phyloP scores from a whole-genome alignment of 192 early-diverging fungal species.

The Coemansia sp. region DNA sequence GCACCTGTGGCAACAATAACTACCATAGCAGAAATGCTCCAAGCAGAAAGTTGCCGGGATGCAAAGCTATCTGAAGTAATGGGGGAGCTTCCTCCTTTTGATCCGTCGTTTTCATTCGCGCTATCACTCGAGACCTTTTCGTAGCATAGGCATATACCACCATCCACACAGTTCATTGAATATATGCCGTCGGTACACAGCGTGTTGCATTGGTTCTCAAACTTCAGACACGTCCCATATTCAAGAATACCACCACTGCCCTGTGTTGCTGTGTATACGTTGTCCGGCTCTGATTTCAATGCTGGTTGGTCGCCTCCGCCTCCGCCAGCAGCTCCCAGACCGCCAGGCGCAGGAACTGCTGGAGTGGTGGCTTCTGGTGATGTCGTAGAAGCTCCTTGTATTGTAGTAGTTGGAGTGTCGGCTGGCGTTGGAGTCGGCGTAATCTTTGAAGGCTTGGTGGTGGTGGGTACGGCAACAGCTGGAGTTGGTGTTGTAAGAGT shows the following conservation, averaged over 20 bases:
- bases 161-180: conserved; percentile 41
- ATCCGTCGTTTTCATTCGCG: conserved; percentile 4
- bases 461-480: not conserved
- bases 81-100: not conserved
- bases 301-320: conserved; percentile 26
- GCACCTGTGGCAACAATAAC: conserved; percentile 26
- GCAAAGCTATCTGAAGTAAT: conserved; percentile 15
- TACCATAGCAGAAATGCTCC: conserved; percentile 23
- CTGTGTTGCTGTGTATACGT: conserved; percentile 38
- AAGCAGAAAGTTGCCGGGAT: conserved; percentile 7
- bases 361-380: conserved; percentile 5
- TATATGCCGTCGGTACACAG: conserved; percentile 41
- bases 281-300: conserved; percentile 15
- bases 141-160: conserved; percentile 49
- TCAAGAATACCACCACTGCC: conserved; percentile 45
- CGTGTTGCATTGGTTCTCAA: conserved; percentile 48
- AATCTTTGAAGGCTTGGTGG: conserved; percentile 1
- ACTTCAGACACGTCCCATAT: conserved; percentile 37
- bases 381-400: not conserved
- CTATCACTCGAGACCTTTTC: conserved; percentile 22
- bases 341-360: conserved; percentile 7
- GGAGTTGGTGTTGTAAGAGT: conserved; percentile 4
- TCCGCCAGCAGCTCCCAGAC: conserved; percentile 29
- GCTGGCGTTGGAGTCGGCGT: conserved; percentile 4
- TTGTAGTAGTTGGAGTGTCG: conserved; percentile 7